phyloP scores from a whole-genome alignment of 352 stramenopile species.

The Pythium oligandrum region DNA sequence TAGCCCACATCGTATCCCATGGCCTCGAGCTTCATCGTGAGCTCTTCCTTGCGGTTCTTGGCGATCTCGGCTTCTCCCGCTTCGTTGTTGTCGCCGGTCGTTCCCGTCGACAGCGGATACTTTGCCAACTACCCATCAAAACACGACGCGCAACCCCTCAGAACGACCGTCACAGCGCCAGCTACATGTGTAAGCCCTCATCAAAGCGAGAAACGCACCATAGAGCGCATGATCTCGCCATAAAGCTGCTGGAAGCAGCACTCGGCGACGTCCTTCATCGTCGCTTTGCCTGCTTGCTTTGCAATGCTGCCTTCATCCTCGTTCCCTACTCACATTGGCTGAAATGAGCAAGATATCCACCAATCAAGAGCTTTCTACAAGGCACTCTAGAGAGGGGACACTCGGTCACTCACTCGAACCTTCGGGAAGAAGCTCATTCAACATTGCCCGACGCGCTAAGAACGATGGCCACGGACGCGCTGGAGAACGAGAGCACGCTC shows the following conservation, averaged over 20 bases:
- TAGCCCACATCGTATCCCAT: conserved; percentile 87
- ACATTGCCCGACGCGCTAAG: neutral
- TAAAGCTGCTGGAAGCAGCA: conserved; percentile 88
- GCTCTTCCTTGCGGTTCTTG: conserved; percentile 62
- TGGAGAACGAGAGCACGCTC: conserved; percentile 66
- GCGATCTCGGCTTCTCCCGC: conserved; percentile 38
- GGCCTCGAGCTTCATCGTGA: conserved; percentile 77
- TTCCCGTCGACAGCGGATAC: conserved; percentile 40
- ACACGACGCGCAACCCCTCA: neutral
- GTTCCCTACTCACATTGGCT: too few relatives aligned
- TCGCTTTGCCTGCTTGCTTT: too few relatives aligned
- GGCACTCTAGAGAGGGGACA: too few relatives aligned
- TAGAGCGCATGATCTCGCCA: conserved; percentile 79
- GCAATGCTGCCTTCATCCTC: too few relatives aligned
- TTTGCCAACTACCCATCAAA: conserved; percentile 45
- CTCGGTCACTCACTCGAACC: too few relatives aligned
- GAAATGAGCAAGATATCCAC: neutral
- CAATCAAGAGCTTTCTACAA: conserved; percentile 1
- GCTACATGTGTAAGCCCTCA: neutral
- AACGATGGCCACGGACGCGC: conserved; percentile 29
- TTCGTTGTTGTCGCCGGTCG: conserved; percentile 18
- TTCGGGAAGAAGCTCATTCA: too few relatives aligned
- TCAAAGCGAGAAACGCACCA: conserved; percentile 33
- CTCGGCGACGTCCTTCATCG: conserved; percentile 82
- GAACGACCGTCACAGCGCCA: neutral